Base-by-base conservation (phyloP, 2,329 filamentous ascomycete species). In the Dactylellina cionopaga region DNA sequence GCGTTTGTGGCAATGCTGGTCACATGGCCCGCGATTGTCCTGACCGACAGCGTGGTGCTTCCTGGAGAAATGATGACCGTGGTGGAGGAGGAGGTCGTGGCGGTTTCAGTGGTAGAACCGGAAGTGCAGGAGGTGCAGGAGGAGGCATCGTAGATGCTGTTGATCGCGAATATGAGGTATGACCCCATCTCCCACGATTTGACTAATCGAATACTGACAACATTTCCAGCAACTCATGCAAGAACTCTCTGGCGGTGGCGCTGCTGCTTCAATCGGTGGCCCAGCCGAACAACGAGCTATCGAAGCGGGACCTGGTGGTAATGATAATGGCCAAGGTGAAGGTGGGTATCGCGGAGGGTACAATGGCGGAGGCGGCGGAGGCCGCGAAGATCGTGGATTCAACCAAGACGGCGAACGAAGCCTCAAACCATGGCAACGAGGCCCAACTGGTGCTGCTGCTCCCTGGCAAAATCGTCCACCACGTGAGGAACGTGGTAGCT, bases 21-120 rank as follows among this genome's bases (percentile, higher is more conserved):
- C 95, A 99, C 78, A 97, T 99, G 92, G 95, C 93, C 76, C 90
- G 94, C 77, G 95, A 99, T 83, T 99, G 95, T 86, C 92, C 94
- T 46, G 95, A 99, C 79, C 87, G 95, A 80, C 91, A 95, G 83
- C 89, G 91, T 79, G 95, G 95, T 78, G 88, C 89, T 46, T 93
- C 91, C 81, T 97, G 92, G 92, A 92, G 95, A 78, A 96, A 96
- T 79, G 86, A 86, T 68, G 83, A 83, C 49, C 78, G 77, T 72
- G 80, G 80, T 55, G 82, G 79, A 51, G 78, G 79, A 51, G 78
- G 80, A 68, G 69, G 43, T 7, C 72, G 62, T 31, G 66, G 56
- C 33, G 47, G 56, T 25, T 79, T 80, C 59, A 76, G 76, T 58
- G 81, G 81, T 7, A 83, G 81, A 74, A 81, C 83, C 76, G 81